A percentile compares a stretch with the other conserved stretches of the same genome.
These are phyloP conservation scores for Lactarius psammicola DNA, from an alignment of 768 basidiomycete genomes.

Conservation along the genomic window DNA sequence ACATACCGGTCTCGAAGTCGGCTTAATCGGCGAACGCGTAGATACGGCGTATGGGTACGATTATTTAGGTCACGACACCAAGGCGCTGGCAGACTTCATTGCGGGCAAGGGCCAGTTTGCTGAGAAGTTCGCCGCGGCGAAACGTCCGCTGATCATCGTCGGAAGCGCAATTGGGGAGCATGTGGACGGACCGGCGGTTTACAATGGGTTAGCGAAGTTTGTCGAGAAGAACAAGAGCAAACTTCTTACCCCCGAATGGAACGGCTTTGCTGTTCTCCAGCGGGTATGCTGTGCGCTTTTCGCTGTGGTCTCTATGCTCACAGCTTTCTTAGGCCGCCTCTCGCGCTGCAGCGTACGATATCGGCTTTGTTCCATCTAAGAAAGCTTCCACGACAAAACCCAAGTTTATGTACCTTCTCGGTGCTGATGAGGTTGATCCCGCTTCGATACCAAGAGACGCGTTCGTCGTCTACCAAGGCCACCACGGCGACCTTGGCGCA, in stretches of 20 bases:
- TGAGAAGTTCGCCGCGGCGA: conserved; percentile 82
- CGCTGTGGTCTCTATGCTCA: conserved; percentile 11
- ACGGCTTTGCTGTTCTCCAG: conserved; percentile 90
- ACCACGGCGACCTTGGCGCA: conserved; percentile 96
- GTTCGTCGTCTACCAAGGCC: conserved; percentile 98
- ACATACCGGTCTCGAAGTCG: conserved; percentile 81
- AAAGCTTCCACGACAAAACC: conserved; percentile 72
- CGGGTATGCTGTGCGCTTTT: conserved; percentile 54
- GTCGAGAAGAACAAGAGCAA: conserved; percentile 73
- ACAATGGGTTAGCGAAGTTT: conserved; percentile 73
- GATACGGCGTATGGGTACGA: conserved; percentile 94
- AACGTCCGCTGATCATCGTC: conserved; percentile 90
- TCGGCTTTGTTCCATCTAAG: conserved; percentile 87
- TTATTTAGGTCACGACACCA: conserved; percentile 75
- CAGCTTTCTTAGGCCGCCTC: conserved; percentile 67
- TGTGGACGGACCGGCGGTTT: conserved; percentile 74
- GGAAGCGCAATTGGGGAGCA: conserved; percentile 87
- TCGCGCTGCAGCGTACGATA: conserved; percentile 89
- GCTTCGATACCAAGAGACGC: conserved; percentile 85
- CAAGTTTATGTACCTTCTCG: conserved; percentile 95
- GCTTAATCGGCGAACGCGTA: conserved; percentile 84
- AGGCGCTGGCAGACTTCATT: conserved; percentile 74
- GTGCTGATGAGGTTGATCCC: conserved; percentile 92
- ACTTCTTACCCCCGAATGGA: conserved; percentile 89
- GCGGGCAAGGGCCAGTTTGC: conserved; percentile 79